Base-by-base conservation (phyloP, 2,329 filamentous ascomycete species). In the Aspergillus ruber region DNA sequence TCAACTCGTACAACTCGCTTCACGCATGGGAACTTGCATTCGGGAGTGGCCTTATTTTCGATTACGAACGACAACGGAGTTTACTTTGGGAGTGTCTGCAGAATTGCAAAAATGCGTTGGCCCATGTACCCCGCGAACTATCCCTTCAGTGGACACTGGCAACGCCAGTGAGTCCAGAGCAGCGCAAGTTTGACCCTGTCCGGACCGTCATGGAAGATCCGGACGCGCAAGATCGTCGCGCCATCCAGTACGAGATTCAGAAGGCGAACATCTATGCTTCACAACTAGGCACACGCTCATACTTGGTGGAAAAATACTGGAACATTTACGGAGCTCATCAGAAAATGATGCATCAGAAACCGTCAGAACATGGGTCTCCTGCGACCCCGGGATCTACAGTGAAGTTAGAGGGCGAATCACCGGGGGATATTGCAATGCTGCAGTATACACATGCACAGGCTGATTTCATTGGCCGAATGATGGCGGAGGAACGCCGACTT, bases 181-280 rank as follows among this genome's bases (percentile, higher is more conserved):
- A 39, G 17, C 36, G 36, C 36, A 15, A 39, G 12, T 39, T 39
- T 10, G 36, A 39, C 10, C 36, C 36, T 9, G 36, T 39, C 15
- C 17, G 36, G 10, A 21, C 36, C 17, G 36, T 18, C 36, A 39
- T 78, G 1, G 54, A 59, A 33, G 60, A 61, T 13, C 53, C 56
- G 9, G 53, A 56, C 8, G 35, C 56, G 13, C 56, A 53, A 17
- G 57, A 63, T 43, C 60, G 60, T 23, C 65, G 64, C 9, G 55
- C 59, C 4, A 71, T 90, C 4, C 88, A 93, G 62, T 89, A 84
- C 55, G 90, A 95, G 68, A 93, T 95, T 25, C 89, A 95, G 64
- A 95, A 94, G 64, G 87, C 88, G 6, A 95, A 95, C 64, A 87
- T 95, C 35, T 89, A 91, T 61, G 82, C 84, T 2, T 91, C 85